phyloP scores from a whole-genome alignment of 805 yeast species.

The Suhomyces faveliae region DNA sequence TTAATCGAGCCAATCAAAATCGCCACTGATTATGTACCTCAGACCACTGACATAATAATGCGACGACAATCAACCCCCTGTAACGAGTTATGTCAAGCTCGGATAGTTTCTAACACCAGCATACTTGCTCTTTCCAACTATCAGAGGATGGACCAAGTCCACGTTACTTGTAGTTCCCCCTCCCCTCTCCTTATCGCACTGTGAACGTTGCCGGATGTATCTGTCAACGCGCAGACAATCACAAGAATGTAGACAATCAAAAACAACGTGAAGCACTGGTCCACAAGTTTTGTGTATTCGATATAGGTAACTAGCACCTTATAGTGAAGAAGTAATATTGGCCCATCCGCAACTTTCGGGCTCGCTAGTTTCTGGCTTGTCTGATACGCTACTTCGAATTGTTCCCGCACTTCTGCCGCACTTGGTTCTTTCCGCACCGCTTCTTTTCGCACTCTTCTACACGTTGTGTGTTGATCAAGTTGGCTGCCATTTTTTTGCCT shows the following conservation, averaged over 20 bases:
- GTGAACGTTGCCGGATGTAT: too few relatives aligned
- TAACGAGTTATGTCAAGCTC: background rate
- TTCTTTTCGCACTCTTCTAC: background rate
- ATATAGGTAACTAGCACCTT: too few relatives aligned
- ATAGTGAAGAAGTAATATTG: too few relatives aligned
- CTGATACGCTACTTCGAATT: background rate
- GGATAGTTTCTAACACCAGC: background rate
- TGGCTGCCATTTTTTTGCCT: background rate
- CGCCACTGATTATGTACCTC: constrained; percentile 3
- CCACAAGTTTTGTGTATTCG: background rate
- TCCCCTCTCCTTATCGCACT: too few relatives aligned
- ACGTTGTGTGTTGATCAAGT: background rate
- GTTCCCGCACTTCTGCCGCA: too few relatives aligned
- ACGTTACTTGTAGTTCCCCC: too few relatives aligned
- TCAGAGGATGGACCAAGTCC: too few relatives aligned
- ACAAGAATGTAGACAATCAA: too few relatives aligned
- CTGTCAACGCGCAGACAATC: too few relatives aligned
- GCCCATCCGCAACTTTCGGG: background rate
- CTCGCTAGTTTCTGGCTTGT: background rate
- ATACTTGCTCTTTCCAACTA: too few relatives aligned
- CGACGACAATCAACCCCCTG: background rate
- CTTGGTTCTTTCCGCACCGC: background rate
- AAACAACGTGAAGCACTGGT: too few relatives aligned
- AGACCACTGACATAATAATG: background rate
- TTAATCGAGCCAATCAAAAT: constrained; percentile 7